These are phyloP conservation scores for Chernovozyma aurita DNA, from an alignment of 1,139 yeast species.

Conservation along the genomic window DNA sequence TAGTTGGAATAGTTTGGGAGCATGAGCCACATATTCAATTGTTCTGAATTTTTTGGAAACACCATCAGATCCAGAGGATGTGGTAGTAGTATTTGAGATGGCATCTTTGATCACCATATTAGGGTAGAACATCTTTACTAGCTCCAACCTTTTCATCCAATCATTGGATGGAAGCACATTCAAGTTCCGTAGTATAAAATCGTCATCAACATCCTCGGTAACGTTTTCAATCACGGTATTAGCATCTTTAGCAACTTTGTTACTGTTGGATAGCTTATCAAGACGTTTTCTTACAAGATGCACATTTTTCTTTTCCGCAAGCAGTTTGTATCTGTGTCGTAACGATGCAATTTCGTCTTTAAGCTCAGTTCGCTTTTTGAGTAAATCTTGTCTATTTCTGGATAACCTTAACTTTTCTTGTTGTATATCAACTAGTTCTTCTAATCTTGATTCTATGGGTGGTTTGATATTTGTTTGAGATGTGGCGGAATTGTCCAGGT, in stretches of 20 bases:
- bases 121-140: slow-evolving; percentile 25
- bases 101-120: slow-evolving; percentile 18
- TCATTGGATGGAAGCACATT: slow-evolving; percentile 35
- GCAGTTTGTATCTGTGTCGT: slow-evolving; percentile 14
- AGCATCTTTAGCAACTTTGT: not conserved
- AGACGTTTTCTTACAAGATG: slow-evolving; percentile 14
- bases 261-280: slow-evolving; percentile 7
- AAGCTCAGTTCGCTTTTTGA: slow-evolving; percentile 17
- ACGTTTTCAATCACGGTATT: not conserved
- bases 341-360: slow-evolving; percentile 18
- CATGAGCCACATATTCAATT: slow-evolving; percentile 18
- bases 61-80: too few species aligned
- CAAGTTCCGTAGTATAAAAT: slow-evolving; percentile 18
- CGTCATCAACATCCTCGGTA: not conserved
- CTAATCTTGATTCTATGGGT: not conserved
- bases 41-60: slow-evolving; percentile 10
- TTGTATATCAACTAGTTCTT: not conserved
- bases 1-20: slow-evolving; percentile 22
- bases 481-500: not conserved
- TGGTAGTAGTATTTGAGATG: not conserved
- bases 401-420: slow-evolving; percentile 18
- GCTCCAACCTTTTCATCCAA: slow-evolving; percentile 28
- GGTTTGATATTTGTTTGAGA: too few species aligned
- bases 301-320: slow-evolving; percentile 15
- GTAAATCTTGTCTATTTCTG: slow-evolving; percentile 17